Percentiles rank a stretch among this genome's conserved stretches.
These are phyloP conservation scores for Picochlorum sp. DNA, from an alignment of 139 green algal species.

Conservation along the genomic window DNA sequence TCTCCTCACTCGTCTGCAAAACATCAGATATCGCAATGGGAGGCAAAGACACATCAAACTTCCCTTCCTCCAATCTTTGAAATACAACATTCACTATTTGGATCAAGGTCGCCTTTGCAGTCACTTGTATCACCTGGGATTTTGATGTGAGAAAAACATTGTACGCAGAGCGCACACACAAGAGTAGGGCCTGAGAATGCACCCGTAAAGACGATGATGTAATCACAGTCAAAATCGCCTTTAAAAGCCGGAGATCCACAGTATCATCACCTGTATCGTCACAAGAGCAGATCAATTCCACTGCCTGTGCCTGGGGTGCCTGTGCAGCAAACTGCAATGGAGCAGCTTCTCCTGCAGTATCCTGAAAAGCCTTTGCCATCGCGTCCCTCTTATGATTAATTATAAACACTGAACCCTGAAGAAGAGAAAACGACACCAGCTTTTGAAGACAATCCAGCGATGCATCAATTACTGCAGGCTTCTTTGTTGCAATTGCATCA, in stretches of 20 bases:
- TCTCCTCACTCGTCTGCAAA: slow-evolving; percentile 45
- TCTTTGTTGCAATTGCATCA: slow-evolving; percentile 59
- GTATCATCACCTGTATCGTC: slow-evolving; percentile 87
- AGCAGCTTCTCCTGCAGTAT: slow-evolving; percentile 14
- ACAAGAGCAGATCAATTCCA: slow-evolving; percentile 77
- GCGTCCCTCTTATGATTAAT: slow-evolving; percentile 27
- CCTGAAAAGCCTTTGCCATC: background rate
- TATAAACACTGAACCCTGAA: slow-evolving; percentile 41
- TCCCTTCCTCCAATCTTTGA: slow-evolving; percentile 81
- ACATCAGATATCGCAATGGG: slow-evolving; percentile 55
- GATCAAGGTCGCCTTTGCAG: slow-evolving; percentile 89
- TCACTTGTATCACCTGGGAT: slow-evolving; percentile 82
- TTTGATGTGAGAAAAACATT: slow-evolving; percentile 89
- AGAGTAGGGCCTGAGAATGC: slow-evolving; percentile 63
- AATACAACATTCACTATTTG: slow-evolving; percentile 94
- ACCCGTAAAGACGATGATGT: slow-evolving; percentile 72
- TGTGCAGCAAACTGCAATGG: slow-evolving; percentile 11
- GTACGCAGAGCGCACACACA: slow-evolving; percentile 86
- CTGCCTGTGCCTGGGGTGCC: slow-evolving; percentile 49
- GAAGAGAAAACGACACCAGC: slow-evolving; percentile 69
- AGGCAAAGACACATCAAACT: slow-evolving; percentile 15
- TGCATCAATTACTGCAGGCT: slow-evolving; percentile 64
- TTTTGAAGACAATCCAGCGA: slow-evolving; percentile 84
- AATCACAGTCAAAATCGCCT: slow-evolving; percentile 76
- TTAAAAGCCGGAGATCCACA: slow-evolving; percentile 86